Base-by-base conservation (phyloP, 2,329 filamentous ascomycete genomes). In the Talaromyces atroroseus region DNA sequence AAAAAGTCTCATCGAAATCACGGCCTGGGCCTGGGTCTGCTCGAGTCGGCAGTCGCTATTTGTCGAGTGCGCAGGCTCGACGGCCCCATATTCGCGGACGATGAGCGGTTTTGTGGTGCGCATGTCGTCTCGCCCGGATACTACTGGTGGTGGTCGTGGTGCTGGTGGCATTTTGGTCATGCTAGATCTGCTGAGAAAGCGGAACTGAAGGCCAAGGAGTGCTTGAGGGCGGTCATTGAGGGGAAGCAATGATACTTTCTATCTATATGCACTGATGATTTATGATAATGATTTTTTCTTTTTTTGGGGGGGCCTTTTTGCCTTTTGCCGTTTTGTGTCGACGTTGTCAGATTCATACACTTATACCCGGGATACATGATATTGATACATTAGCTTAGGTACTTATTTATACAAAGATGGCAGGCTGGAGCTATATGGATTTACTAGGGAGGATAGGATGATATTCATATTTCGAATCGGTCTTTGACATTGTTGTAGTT, bases 1-100 rank as follows among this genome's bases (percentile, higher is more conserved):
- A 80, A 80, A 65, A 73, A 85, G 52, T 78, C 79, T 64, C 89
- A 89, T 69, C 80, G 90, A 42, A 78, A 81, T 49, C 84, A 83
- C 62, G 89, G 90, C 3, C 78, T 94, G 26, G 90, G 90, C 10
- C 80, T 77, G 47, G 85, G 85, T 47, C 74, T 95, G 66, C 76
- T 95, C 47, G 82, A 86, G 64, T 88, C 90, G 64, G 89, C 87
- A 2, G 85, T 92, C 2, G 80, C 81, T 52, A 71, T 87, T 57
- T 86, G 87, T 57, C 82, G 82, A 63, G 85, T 86, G 70, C 82
- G 81, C 66, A 87, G 87, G 60, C 88, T 89, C 24, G 82, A 82
- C 58, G 85, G 84, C 34, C 82, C 82, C 5, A 78, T 84, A 60
- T 94, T 95, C 68, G 88, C 87, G 7, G 32, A 16, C 32, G 77